phyloP scores from a whole-genome alignment of 2,329 filamentous ascomycete species.

The Pseudocercospora musae region DNA sequence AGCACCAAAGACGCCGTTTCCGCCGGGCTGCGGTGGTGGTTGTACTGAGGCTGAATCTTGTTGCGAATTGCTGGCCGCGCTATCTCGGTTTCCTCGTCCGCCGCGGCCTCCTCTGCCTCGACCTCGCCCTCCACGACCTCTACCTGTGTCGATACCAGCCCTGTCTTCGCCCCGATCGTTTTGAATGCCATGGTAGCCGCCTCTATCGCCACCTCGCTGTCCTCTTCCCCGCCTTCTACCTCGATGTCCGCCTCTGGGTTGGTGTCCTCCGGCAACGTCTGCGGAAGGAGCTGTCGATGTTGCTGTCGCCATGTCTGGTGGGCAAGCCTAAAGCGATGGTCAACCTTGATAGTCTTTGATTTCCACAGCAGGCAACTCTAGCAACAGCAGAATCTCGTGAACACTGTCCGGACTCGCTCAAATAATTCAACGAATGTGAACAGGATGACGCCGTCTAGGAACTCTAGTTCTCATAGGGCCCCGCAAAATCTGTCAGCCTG shows the following conservation, averaged over 20 bases:
- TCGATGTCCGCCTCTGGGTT: constrained; percentile 19
- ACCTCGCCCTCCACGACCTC: constrained; percentile 19
- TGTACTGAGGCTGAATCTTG: constrained; percentile 28
- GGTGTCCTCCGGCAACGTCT: constrained; percentile 4
- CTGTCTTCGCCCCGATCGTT: constrained; percentile 15
- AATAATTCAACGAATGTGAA: background rate
- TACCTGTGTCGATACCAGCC: constrained; percentile 9
- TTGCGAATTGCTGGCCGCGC: constrained; percentile 30
- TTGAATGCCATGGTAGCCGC: constrained; percentile 8
- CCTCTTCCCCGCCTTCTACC: constrained; percentile 24
- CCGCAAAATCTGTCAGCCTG: background rate
- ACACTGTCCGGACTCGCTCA: background rate
- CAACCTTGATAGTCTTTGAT: background rate
- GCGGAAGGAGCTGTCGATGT: constrained; percentile 12
- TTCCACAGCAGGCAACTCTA: background rate
- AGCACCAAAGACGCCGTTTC: constrained; percentile 43
- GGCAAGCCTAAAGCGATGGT: background rate
- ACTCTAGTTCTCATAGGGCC: background rate
- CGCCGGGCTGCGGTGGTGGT: constrained; percentile 39
- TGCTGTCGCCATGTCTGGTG: constrained; percentile 12
- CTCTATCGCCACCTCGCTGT: constrained; percentile 13
- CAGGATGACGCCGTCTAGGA: background rate
- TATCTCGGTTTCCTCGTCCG: constrained; percentile 37
- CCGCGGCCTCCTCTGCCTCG: constrained; percentile 35
- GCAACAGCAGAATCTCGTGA: background rate